Evolutionary conservation across 2,329 filamentous ascomycete species (phyloP), one percentile per base, ranked within the genome.

Genomic region (Clonostachys chloroleuca): DNA sequence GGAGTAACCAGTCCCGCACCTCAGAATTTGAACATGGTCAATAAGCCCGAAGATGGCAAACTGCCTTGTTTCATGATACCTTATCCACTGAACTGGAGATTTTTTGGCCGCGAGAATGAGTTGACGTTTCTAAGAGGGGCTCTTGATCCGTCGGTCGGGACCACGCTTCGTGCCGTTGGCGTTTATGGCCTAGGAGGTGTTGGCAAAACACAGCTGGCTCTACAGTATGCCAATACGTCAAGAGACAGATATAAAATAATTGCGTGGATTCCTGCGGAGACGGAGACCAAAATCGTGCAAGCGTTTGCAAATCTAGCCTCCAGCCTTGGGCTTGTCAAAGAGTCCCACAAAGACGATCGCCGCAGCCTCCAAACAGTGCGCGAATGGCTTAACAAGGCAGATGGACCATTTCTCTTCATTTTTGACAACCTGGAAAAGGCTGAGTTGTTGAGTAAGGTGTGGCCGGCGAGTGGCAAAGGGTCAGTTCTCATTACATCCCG

Each of bases 191-290:
- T 49, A 16, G 43, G 45, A 14, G 45, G 48, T 17, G 48, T 50
- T 13, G 45, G 45, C 37, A 47, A 50, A 30, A 42, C 42, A 10
- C 48, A 50, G 16, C 42, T 50, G 16, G 48, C 48, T 24, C n/a
- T 50, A 2, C 48, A 47, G 2, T 50, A 45, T 40, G 45, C 48
- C 33, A 45, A 47, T 35, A 48, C 34, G 33, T 48, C 43, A 2
- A 48, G 45, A 35, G 18, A 46, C 14, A 48, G 34, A 13, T 51
- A 47, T 35, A 33, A 47, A n/a, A 34, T 48, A 30, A 48, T 50
- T 34, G 45, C 39, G 7, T 50, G 34, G 48, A 47, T 50, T 20
- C 37, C 48, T 42, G 39, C 45, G 2, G 42, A 45, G 34, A 45
- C 45, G 12, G 42, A 47, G 37, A 44, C 42, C 33, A 47, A 45